Evolutionary conservation across 306 rosid species (phyloP), one percentile per base, ranked within the genome.

Genomic region (Canavalia ensiformis): DNA sequence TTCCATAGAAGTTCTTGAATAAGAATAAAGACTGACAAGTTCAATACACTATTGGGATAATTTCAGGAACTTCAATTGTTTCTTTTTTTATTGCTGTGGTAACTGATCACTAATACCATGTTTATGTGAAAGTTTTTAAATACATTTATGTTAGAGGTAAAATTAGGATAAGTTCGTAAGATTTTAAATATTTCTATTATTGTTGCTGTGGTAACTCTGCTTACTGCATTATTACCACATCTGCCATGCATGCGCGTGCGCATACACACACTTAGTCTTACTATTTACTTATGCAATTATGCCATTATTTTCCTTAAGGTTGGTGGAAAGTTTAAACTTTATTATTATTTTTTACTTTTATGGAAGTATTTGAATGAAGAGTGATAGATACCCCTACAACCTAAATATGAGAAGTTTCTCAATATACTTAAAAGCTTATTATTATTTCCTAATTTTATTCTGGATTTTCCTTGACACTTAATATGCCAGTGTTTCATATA

Each of bases 1-100:
- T 65, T 57, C 42, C 5, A 3, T 69, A n/a, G 62, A 57, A 46
- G 57, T 58, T 69, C 71, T 69, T 51, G 57, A 69, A 69, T 34
- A 69, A 68, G 50, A 18, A 33, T 47, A 33, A 35, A 49, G 47
- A 18, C 39, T 25, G 37, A 5, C 28, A 54, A 72, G 41, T 68
- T 46, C 45, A 35, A 54, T 54, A 77, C 41, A 35, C 29, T 29
- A 42, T 51, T 46, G 1, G 42, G 56, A 29, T 67, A 29, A 42
- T 28, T 66, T 68, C 34, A 1, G 35, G 5, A 52, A 67, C 34
- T 39, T 41, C 3, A 66, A 5, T 10, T 2, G 55, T 51, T 65
- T 35, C 31, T 51, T 25, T 65, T 39, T 7, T 78, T 30, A 4
- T 67, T 42, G 56, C 56, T 39, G 75, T 12, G n/a, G 7, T 55